Base-by-base conservation (phyloP, 371 early-diverging fungal species). In the Zancudomyces culisetae region DNA sequence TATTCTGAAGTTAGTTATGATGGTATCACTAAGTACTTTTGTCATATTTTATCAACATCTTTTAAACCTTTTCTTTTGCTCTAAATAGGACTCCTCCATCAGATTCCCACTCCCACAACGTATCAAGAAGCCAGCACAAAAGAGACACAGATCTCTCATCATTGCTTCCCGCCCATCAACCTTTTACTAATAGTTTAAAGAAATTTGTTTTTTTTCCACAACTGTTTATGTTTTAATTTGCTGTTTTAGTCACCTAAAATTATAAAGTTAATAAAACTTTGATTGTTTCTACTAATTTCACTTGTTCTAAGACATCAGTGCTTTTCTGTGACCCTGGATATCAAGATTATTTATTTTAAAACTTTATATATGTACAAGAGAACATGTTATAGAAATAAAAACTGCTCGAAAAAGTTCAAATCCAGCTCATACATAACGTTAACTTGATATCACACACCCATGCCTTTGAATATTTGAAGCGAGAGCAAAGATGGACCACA, bases 31-130 rank as follows among this genome's bases (percentile, higher is more conserved):
- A n/a, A n/a, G n/a, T 49, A 19, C 29, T 8, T 49, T 27, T 35
- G 6, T n/a, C n/a, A 35, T 43, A 8, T n/a, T 10, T 18, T 43
- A 19, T 10, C 49, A 29, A 49, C 27, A 12, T 13, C 12, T 46
- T 13, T 18, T 46, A 42, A 46, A 13, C 13, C 46, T 46, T 21
- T 42, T 13, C 12, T 46, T 46, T 42, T 21, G 18, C 19, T 46
- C 43, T 46, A 4, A 4, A 49, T 27, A 49, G 49, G 53, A 68
- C 60, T 82, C 85, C 66, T 79, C 76, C 59, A 83, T 97, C 73
- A 77, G 78, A 76, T 97, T 97, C 92, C 98, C 98, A 60, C 79
- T 97, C 63, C 93, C 98, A 66, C 98, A 95, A 80, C 87, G 90
- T 69, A 77, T 87, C 73, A 65, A 75, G 64, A 84, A 86, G 67